Evolutionary conservation across 2,329 filamentous ascomycete species (phyloP), one percentile per base, ranked within the genome.

Genomic region (Cyphellophora europaea): DNA sequence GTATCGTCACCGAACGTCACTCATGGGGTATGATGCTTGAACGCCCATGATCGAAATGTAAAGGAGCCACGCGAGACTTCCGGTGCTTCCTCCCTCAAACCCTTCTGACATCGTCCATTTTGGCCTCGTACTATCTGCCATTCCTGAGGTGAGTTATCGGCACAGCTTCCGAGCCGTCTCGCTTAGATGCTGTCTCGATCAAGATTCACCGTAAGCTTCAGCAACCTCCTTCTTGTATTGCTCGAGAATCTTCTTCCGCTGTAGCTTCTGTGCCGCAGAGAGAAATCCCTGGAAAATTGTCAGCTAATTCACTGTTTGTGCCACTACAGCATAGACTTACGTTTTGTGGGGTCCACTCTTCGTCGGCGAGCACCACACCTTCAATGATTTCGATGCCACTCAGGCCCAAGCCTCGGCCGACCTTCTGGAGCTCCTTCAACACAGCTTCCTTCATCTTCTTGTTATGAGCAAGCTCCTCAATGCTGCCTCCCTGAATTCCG

Each of bases 331-430:
- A n/a, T n/a, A 25, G 15, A 54, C 59, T 51, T 50, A 89, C 84
- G 54, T 79, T 91, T 40, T 77, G 72, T 35, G 86, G 82, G 36
- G 81, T 89, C 86, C 86, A 93, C 59, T 93, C 86, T 54, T 89
- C 85, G 45, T 89, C 82, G 0, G 79, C 77, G 37, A 93, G 58
- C 16, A 89, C 82, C 13, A 89, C 78, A 33, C 79, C 83, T 18
- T 77, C 71, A 27, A 93, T 69, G 43, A 80, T 77, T 66, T 93
- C 85, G 40, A 91, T 78, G 6, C 73, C 67, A 2, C 67, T 65
- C 31, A 93, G 65, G 13, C 81, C 80, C 18, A 74, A 77, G 49
- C 71, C 73, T 61, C 71, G 76, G 12, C 73, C 85, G 14, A 71
- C 68, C 6, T 61, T 57, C 48, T 82, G 71, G 41, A 93, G 61